These are phyloP conservation scores for Nitzschia sp. DNA, from an alignment of 108 stramenopile genomes.

Conservation along the genomic window DNA sequence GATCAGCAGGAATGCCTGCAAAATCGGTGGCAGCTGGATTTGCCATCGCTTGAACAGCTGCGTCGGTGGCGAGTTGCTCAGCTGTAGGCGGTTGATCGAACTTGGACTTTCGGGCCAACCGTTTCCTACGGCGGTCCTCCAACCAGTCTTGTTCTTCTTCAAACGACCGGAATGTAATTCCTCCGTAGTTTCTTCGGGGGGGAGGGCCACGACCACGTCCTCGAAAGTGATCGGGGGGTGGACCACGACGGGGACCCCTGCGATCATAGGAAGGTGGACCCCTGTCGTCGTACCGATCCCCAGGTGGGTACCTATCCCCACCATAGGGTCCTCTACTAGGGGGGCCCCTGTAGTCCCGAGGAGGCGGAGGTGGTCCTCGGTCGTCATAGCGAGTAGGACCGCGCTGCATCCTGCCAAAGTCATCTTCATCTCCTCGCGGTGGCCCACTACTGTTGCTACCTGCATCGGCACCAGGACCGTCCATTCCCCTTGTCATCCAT, in stretches of 20 bases:
- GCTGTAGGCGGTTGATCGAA: slow-evolving; percentile 78
- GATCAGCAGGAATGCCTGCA: slow-evolving; percentile 39
- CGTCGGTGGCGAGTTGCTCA: slow-evolving; percentile 62
- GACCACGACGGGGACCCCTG: slow-evolving; percentile 14
- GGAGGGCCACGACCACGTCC: slow-evolving; percentile 19
- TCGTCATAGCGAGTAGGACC: neutral
- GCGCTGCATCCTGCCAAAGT: slow-evolving; percentile 25
- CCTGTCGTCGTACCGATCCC: slow-evolving; percentile 19
- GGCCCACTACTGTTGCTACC: slow-evolving; percentile 5
- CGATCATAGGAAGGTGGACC: slow-evolving; percentile 18
- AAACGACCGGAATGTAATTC: slow-evolving; percentile 54
- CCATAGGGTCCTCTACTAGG: slow-evolving; percentile 13
- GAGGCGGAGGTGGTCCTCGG: slow-evolving; percentile 16
- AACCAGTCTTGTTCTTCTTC: slow-evolving; percentile 85
- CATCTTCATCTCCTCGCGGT: slow-evolving; percentile 19
- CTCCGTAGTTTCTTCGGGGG: slow-evolving; percentile 23
- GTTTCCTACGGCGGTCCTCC: slow-evolving; percentile 73
- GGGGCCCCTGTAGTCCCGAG: slow-evolving; percentile 7
- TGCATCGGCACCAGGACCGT: slow-evolving; percentile 14
- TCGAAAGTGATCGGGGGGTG: slow-evolving; percentile 11
- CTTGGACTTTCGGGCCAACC: slow-evolving; percentile 54
- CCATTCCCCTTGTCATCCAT: slow-evolving; percentile 50
- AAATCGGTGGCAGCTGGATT: slow-evolving; percentile 45
- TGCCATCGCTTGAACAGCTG: slow-evolving; percentile 34
- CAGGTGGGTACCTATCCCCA: neutral